These are phyloP conservation scores for Lactarius vividus DNA, from an alignment of 768 basidiomycete species.

Conservation along the genomic window DNA sequence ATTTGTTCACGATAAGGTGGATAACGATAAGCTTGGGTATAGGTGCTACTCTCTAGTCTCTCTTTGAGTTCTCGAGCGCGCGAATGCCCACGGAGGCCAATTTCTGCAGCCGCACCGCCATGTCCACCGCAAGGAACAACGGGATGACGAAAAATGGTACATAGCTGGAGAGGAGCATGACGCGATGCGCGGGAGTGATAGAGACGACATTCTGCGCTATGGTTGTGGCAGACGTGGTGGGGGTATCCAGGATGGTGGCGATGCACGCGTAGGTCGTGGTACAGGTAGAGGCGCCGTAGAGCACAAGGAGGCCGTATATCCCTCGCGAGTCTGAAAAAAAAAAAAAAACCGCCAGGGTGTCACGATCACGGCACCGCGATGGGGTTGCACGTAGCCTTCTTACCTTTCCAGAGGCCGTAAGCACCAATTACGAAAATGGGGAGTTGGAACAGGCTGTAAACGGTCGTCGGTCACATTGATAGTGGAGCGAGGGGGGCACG, in stretches of 20 bases:
- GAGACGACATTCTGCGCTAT: slow-evolving; percentile 36
- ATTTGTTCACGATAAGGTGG: neutral
- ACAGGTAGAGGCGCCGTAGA: slow-evolving; percentile 74
- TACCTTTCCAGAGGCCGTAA: slow-evolving; percentile 56
- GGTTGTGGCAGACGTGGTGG: slow-evolving; percentile 39
- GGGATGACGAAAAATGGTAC: slow-evolving; percentile 75
- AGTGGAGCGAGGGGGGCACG: neutral
- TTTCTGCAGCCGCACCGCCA: slow-evolving; percentile 42
- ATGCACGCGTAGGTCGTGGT: slow-evolving; percentile 79
- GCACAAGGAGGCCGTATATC: slow-evolving; percentile 61
- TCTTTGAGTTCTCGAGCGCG: slow-evolving; percentile 10
- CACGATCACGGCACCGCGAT: neutral
- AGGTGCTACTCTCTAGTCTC: neutral
- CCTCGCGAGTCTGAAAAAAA: slow-evolving; percentile 43
- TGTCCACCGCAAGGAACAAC: slow-evolving; percentile 69
- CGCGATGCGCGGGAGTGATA: slow-evolving; percentile 50
- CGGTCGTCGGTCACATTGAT: neutral
- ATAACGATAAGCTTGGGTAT: neutral
- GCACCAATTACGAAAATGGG: slow-evolving; percentile 76
- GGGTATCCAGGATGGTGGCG: slow-evolving; percentile 53
- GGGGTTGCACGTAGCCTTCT: slow-evolving; percentile 18
- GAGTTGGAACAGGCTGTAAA: slow-evolving; percentile 62
- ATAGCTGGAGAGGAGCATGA: slow-evolving; percentile 64
- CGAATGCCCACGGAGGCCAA: slow-evolving; percentile 24
- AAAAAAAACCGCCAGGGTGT: neutral